phyloP scores from a whole-genome alignment of 108 stramenopile genomes.

The Licmophora abbreviata region DNA sequence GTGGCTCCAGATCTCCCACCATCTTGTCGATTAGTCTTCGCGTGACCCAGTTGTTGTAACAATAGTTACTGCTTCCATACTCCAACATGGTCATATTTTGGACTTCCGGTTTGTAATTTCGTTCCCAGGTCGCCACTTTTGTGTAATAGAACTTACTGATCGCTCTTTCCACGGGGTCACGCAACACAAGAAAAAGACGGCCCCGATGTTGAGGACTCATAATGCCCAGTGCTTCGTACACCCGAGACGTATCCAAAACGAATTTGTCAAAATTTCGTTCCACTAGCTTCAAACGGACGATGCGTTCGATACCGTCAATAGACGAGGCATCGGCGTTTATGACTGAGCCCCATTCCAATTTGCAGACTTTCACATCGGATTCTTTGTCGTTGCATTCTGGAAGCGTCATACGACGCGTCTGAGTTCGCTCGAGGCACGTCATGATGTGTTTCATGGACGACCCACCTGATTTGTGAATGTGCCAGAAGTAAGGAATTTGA shows the following conservation, averaged over 20 bases:
- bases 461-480: conserved; percentile 36
- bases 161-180: conserved; percentile 41
- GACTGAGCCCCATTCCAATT: neutral
- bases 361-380: conserved; percentile 1
- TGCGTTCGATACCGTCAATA: conserved; percentile 11
- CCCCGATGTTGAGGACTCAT: conserved; percentile 24
- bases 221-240: conserved; percentile 17
- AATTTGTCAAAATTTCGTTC: conserved; percentile 17
- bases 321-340: conserved; percentile 8
- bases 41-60: conserved; percentile 9
- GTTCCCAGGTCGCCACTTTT: conserved; percentile 40
- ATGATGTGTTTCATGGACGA: conserved; percentile 31
- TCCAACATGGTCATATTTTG: conserved; percentile 29
- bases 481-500: conserved; percentile 16
- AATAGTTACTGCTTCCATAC: conserved; percentile 16
- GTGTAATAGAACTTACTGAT: conserved; percentile 51
- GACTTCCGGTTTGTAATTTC: conserved; percentile 35
- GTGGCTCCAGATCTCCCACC: conserved; percentile 5
- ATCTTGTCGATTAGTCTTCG: conserved; percentile 6
- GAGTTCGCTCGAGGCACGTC: conserved; percentile 23
- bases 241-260: conserved; percentile 20
- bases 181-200: conserved; percentile 28
- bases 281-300: conserved; percentile 18
- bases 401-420: conserved; percentile 8
- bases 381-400: conserved; percentile 8